Conservation (phyloP, 306 rosid species). For the Cucumis hystrix region DNA sequence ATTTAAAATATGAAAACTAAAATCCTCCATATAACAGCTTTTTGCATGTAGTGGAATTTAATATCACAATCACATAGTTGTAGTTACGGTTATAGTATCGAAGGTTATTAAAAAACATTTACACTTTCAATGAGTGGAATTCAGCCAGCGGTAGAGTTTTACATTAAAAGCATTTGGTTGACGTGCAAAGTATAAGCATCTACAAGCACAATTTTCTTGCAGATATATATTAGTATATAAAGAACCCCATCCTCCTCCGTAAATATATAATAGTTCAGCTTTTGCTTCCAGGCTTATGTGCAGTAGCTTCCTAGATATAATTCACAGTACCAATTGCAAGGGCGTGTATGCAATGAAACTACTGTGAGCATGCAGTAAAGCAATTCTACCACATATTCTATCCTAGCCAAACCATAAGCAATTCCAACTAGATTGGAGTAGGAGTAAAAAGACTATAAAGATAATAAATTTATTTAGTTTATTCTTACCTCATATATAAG, state of each 20-base stretch:
- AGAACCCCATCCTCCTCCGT: neutral
- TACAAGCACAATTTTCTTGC: neutral
- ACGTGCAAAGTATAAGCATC: neutral
- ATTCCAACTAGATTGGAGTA: neutral
- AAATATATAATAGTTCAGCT: neutral
- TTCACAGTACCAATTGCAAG: neutral
- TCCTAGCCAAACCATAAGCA: neutral
- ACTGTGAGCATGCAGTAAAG: neutral
- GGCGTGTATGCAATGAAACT: neutral
- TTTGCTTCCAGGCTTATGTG: neutral
- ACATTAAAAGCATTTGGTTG: neutral
- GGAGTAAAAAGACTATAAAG: neutral
- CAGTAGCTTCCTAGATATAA: neutral
- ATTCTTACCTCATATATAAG: constrained; percentile 69
- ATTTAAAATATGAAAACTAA: neutral
- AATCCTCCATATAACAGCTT: neutral
- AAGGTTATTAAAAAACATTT: neutral
- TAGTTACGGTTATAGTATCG: neutral
- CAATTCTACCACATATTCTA: neutral
- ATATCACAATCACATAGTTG: neutral
- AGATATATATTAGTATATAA: neutral
- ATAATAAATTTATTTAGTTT: neutral
- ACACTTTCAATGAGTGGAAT: neutral
- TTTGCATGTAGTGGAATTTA: neutral
- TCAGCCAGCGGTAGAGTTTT: neutral